phyloP scores from a whole-genome alignment of 768 basidiomycete species.

The Strobilomyces echinocephalus region DNA sequence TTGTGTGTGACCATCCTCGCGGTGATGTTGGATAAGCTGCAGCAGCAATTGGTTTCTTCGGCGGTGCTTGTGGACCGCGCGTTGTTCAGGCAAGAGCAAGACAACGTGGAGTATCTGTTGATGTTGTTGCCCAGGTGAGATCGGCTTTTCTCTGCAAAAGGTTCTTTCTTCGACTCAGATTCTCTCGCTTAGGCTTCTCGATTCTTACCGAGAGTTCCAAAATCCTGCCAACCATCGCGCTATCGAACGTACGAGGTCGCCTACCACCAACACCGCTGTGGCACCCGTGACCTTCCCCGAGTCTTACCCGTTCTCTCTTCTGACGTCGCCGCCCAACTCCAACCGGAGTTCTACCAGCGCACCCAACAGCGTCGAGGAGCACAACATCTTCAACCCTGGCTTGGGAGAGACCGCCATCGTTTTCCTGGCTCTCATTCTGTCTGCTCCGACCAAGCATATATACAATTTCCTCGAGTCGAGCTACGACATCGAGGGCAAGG shows the following conservation, averaged over 20 bases:
- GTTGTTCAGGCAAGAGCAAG: conserved; percentile 74
- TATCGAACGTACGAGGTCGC: conserved; percentile 62
- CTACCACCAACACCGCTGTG: conserved; percentile 50
- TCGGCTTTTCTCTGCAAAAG: not conserved
- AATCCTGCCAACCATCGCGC: conserved; percentile 59
- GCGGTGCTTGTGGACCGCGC: conserved; percentile 55
- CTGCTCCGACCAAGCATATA: conserved; percentile 75
- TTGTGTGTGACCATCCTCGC: conserved; percentile 85
- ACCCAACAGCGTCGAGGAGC: conserved; percentile 41
- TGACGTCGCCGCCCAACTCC: conserved; percentile 59
- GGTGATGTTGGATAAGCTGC: conserved; percentile 85
- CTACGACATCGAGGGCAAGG: conserved; percentile 85
- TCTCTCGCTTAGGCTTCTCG: conserved; percentile 57
- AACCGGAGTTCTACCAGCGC: conserved; percentile 39
- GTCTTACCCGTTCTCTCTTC: conserved; percentile 86
- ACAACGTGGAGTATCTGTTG: conserved; percentile 84
- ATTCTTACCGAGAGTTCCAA: conserved; percentile 84
- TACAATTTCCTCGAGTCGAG: conserved; percentile 72
- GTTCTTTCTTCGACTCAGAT: conserved; percentile 1
- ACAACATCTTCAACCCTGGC: conserved; percentile 61
- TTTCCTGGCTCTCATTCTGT: conserved; percentile 72
- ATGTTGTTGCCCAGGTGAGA: conserved; percentile 77
- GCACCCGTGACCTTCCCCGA: conserved; percentile 87
- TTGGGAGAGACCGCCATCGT: conserved; percentile 85
- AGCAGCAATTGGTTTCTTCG: conserved; percentile 71